Evolutionary conservation across 352 stramenopile genomes (phyloP).

Genomic region (Phytophthora kernoviae): DNA sequence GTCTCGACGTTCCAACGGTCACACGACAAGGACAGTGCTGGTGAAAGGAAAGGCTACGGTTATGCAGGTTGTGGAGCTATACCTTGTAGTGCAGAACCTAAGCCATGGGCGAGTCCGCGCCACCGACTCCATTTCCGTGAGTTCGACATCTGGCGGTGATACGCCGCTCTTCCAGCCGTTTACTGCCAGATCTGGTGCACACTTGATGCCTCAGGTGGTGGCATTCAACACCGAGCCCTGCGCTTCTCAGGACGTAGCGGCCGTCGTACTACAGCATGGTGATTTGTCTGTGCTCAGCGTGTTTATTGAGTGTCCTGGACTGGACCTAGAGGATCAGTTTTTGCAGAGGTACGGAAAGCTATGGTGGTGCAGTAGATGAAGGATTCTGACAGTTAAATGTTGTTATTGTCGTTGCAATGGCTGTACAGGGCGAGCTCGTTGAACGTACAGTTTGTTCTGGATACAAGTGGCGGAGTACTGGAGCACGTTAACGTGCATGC

Average conservation of each 20-base stretch:
- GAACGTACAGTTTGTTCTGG: conserved; percentile 14
- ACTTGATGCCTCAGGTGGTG: conserved; percentile 49
- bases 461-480: conserved; percentile 1
- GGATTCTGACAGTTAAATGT: neutral
- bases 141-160: neutral
- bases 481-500: conserved; percentile 21
- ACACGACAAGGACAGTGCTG: conserved; percentile 58
- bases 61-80: conserved; percentile 63
- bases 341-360: conserved; percentile 43
- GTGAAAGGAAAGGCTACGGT: conserved; percentile 46
- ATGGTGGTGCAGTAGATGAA: neutral
- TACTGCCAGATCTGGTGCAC: conserved; percentile 39
- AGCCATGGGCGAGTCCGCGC: conserved; percentile 27
- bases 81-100: conserved; percentile 61
- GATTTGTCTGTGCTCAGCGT: conserved; percentile 59
- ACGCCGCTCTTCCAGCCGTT: conserved; percentile 35
- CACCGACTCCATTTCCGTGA: conserved; percentile 38
- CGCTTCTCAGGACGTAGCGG: conserved; percentile 23
- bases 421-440: conserved; percentile 12
- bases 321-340: conserved; percentile 61
- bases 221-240: conserved; percentile 39
- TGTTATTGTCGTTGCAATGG: neutral
- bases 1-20: conserved; percentile 57
- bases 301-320: conserved; percentile 50
- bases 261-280: conserved; percentile 41